These are phyloP conservation scores for Cladophialophora chaetospira DNA, from an alignment of 2,329 filamentous ascomycete genomes.

Conservation along the genomic window DNA sequence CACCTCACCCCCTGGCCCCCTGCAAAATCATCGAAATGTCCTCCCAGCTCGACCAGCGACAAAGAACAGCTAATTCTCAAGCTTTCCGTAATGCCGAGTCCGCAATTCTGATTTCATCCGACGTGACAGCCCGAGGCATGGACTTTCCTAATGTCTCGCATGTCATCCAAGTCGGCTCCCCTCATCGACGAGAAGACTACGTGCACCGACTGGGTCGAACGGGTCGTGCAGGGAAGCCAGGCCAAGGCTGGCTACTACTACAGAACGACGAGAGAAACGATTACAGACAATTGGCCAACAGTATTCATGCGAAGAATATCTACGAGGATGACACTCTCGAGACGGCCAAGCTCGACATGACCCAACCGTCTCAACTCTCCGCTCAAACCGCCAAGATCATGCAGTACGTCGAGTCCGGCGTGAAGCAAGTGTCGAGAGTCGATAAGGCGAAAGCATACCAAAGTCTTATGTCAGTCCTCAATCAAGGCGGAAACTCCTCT, in stretches of 20 bases:
- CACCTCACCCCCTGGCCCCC: conserved; percentile 81
- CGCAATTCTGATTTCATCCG: conserved; percentile 56
- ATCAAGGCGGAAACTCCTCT: conserved; percentile 25
- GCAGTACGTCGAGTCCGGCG: conserved; percentile 47
- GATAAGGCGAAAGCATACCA: conserved; percentile 39
- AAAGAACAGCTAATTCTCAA: conserved; percentile 71
- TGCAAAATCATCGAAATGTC: conserved; percentile 64
- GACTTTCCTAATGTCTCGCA: conserved; percentile 55
- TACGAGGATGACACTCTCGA: conserved; percentile 46
- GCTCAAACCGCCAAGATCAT: conserved; percentile 33
- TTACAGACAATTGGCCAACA: conserved; percentile 55
- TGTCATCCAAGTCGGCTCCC: conserved; percentile 54
- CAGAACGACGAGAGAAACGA: conserved; percentile 49
- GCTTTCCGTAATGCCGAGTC: conserved; percentile 62
- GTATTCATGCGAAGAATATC: conserved; percentile 56
- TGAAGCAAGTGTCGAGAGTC: conserved; percentile 34
- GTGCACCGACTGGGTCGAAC: conserved; percentile 47
- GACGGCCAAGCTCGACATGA: conserved; percentile 42
- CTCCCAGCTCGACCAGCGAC: conserved; percentile 69
- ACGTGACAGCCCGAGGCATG: conserved; percentile 52
- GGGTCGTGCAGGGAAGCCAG: conserved; percentile 54
- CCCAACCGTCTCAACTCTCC: conserved; percentile 34
- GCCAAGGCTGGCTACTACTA: conserved; percentile 64
- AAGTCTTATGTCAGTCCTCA: conserved; percentile 35
- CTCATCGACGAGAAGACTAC: conserved; percentile 53